Conservation (phyloP, 306 rosid species). For the Inga leiocalycina region DNA sequence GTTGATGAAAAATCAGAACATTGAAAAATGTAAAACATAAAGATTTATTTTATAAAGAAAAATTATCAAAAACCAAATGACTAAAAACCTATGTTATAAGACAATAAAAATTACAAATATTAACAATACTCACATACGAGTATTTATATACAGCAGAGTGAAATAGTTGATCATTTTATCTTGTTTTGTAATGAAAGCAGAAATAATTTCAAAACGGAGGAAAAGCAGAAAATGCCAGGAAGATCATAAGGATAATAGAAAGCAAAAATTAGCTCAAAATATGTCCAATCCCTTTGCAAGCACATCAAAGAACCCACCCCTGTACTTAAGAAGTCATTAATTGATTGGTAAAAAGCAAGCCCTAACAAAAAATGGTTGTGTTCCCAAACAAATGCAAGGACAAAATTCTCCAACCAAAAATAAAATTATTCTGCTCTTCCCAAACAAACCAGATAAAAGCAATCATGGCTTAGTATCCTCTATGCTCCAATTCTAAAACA, state of each 20-base stretch:
- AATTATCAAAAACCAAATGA: not conserved
- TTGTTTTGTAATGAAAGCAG: not conserved
- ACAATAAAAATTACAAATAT: not conserved
- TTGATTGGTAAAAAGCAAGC: not conserved
- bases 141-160: not conserved
- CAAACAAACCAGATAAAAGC: not conserved
- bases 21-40: constrained; percentile 9
- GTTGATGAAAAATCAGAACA: constrained; percentile 28
- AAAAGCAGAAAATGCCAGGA: not conserved
- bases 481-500: not conserved
- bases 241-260: not conserved
- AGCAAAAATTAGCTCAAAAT: not conserved
- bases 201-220: not conserved
- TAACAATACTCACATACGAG: not conserved
- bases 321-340: not conserved
- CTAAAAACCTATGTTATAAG: not conserved
- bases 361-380: not conserved
- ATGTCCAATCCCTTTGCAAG: not conserved
- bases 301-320: not conserved
- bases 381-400: not conserved
- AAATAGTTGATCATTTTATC: not conserved
- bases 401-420: not conserved
- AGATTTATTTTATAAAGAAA: not conserved
- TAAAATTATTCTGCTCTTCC: not conserved
- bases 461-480: not conserved